phyloP scores from a whole-genome alignment of 2,329 filamentous ascomycete species.

The Colletotrichum australisinense region DNA sequence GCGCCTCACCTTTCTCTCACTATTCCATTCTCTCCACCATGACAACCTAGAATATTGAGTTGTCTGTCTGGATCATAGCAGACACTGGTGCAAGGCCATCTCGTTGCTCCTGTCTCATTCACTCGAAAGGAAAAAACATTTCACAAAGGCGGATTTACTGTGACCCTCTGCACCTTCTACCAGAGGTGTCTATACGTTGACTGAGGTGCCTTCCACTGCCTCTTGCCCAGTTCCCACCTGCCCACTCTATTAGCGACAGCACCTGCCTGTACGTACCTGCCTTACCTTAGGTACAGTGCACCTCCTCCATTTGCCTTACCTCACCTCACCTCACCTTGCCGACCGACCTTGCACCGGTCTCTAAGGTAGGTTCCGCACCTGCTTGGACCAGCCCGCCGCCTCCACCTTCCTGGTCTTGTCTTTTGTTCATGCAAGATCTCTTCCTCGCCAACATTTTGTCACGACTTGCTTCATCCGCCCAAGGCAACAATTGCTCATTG shows the following conservation, averaged over 20 bases:
- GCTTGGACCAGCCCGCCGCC: slow-evolving; percentile 26
- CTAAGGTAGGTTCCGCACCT: slow-evolving; percentile 5
- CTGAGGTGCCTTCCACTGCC: neutral
- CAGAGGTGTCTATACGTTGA: neutral
- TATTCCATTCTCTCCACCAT: slow-evolving; percentile 13
- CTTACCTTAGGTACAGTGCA: neutral
- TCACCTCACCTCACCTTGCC: slow-evolving; percentile 4
- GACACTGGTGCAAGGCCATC: neutral
- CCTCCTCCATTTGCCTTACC: neutral
- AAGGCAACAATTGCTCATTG: slow-evolving; percentile 27
- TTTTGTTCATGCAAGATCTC: slow-evolving; percentile 35
- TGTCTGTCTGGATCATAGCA: too few relatives aligned
- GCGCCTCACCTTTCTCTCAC: slow-evolving; percentile 18
- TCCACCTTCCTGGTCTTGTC: slow-evolving; percentile 34
- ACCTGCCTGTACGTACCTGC: neutral
- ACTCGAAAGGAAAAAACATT: neutral
- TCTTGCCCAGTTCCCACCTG: neutral
- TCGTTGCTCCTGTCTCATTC: neutral
- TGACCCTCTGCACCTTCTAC: neutral
- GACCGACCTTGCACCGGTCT: slow-evolving; percentile 6
- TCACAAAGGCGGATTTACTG: neutral
- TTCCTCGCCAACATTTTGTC: slow-evolving; percentile 20
- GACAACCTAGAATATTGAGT: neutral
- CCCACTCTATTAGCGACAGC: neutral
- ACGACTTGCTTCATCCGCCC: neutral